Base-by-base conservation (phyloP, 768 basidiomycete species). In the Mycena belliarum region DNA sequence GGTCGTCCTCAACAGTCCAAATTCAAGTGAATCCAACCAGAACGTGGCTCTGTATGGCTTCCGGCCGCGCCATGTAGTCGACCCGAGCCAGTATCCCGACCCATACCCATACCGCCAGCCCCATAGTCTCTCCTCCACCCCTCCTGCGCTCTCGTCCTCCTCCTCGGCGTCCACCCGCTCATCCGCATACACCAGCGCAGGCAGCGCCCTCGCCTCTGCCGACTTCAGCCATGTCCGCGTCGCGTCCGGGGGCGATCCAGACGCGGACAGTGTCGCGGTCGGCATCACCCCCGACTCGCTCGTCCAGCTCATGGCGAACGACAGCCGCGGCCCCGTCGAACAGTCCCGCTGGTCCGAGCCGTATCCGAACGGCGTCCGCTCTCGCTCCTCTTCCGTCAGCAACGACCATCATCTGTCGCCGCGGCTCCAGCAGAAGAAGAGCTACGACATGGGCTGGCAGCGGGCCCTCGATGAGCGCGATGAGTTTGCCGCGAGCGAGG, bases 401-500 rank as follows among this genome's bases (percentile, higher is more conserved):
- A 68, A 71, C 65, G 65, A 77, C 48, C 76, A 79, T 35, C 83
- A 85, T 54, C 63, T 61, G 59, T 68, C 75, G 15, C 80, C 82
- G 7, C 77, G 73, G 24, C 74, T 86, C 42, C 79, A 80, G 20
- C 81, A 85, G 63, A 86, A 87, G 65, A 82, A 84, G n/a, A 88
- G 87, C 68, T 89, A 86, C 68, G 90, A 92, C 67, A 76, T 86
- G 71, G 82, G 79, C 43, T 92, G 90, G 90, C 85, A 86, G 66
- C 28, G 49, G 3, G 70, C 82, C 1, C 83, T 88, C 10, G 87
- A 88, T 66, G 88, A 89, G 67, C 80, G 82, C 56, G 88, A 91
- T 58, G 88, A 89, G 65, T 75, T 75, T 40, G 82, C 78, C 24
- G 61, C 85, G 43, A 79, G 80, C 23, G 88, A 85, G 50, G 74